phyloP scores from a whole-genome alignment of 805 yeast species.

The Wickerhamiella azyma region DNA sequence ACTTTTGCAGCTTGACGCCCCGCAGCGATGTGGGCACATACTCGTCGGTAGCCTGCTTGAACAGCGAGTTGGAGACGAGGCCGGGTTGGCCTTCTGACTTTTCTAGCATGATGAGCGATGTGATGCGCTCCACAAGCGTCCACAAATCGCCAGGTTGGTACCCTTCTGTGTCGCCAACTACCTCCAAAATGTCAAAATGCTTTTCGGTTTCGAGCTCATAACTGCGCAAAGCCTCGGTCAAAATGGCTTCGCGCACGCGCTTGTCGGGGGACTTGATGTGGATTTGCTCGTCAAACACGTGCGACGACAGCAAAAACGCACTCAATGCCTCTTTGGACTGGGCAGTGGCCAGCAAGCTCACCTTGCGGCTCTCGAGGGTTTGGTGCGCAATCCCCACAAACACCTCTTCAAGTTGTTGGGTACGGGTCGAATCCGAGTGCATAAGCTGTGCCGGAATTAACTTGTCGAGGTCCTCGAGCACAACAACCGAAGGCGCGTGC shows the following conservation, averaged over 20 bases:
- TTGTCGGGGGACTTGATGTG: constrained; percentile 59
- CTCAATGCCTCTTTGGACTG: constrained; percentile 54
- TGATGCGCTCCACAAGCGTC: constrained; percentile 49
- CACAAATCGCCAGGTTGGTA: constrained; percentile 73
- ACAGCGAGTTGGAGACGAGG: constrained; percentile 23
- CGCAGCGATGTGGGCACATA: constrained; percentile 71
- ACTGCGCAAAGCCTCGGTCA: constrained; percentile 31
- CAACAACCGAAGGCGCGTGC: constrained; percentile 62
- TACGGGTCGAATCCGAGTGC: constrained; percentile 44
- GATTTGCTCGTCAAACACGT: constrained; percentile 50
- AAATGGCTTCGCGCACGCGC: constrained; percentile 37
- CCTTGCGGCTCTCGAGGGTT: constrained; percentile 29
- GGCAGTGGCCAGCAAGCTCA: constrained; percentile 50
- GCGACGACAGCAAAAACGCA: constrained; percentile 46
- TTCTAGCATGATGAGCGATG: constrained; percentile 11
- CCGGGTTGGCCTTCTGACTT: neutral
- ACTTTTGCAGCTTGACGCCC: constrained; percentile 75
- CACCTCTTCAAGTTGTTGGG: constrained; percentile 53
- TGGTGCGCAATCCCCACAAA: constrained; percentile 36
- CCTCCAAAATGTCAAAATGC: constrained; percentile 35
- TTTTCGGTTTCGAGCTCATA: constrained; percentile 27
- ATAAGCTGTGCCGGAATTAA: constrained; percentile 53
- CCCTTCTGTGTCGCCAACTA: constrained; percentile 69
- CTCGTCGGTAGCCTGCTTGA: constrained; percentile 46
- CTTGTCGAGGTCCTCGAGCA: constrained; percentile 68